Evolutionary conservation across 2,329 filamentous ascomycete genomes (phyloP).

Genomic region (Sphaerulina vaccinii): DNA sequence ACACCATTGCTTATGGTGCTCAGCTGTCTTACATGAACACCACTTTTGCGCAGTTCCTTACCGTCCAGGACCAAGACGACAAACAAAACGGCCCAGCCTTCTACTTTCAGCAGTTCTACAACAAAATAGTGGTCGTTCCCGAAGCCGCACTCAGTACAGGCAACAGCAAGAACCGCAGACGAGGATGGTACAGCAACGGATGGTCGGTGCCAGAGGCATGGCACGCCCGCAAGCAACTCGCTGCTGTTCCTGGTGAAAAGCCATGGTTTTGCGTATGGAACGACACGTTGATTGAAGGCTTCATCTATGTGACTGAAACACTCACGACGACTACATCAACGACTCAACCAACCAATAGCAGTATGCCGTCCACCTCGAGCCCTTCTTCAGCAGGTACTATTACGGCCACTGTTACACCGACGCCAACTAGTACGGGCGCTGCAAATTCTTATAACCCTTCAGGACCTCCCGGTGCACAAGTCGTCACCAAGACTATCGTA

Average conservation of each 20-base stretch:
- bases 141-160: conserved; percentile 33
- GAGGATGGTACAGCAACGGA: conserved; percentile 23
- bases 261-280: conserved; percentile 74
- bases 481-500: conserved; percentile 9
- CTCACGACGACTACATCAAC: conserved; percentile 34
- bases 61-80: conserved; percentile 59
- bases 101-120: conserved; percentile 62
- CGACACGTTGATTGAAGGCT: conserved; percentile 63
- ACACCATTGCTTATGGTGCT: conserved; percentile 57
- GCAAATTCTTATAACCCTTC: conserved; percentile 10
- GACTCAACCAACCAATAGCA: conserved; percentile 11
- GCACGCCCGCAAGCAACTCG: conserved; percentile 43
- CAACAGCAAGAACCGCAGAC: conserved; percentile 30
- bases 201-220: conserved; percentile 19
- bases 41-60: conserved; percentile 45
- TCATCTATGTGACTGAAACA: conserved; percentile 61
- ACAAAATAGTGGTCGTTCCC: conserved; percentile 62
- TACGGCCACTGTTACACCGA: conserved; percentile 11
- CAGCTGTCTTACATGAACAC: conserved; percentile 52
- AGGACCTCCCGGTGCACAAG: conserved; percentile 10
- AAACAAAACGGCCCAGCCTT: conserved; percentile 59
- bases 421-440: background rate
- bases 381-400: conserved; percentile 16
- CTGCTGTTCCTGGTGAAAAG: conserved; percentile 54
- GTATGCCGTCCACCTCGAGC: conserved; percentile 14